Conservation (phyloP, 139 green algal genomes). For the Coelastrella sp. region DNA sequence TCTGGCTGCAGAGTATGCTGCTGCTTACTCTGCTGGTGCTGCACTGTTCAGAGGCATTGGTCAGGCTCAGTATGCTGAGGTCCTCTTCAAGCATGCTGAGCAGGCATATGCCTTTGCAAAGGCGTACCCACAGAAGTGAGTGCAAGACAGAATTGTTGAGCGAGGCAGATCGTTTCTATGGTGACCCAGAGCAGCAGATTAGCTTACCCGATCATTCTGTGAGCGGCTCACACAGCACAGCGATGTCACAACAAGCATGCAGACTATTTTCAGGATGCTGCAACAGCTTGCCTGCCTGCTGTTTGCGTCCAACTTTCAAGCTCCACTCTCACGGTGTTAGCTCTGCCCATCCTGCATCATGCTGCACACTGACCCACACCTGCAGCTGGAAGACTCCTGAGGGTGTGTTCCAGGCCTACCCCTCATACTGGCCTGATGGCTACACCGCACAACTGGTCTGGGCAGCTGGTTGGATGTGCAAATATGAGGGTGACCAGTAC, state of each 20-base stretch:
- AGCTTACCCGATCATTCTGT: neutral
- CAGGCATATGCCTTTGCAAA: slow-evolving; percentile 59
- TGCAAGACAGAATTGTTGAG: neutral
- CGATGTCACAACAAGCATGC: neutral
- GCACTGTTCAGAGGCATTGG: slow-evolving; percentile 47
- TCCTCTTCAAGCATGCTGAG: slow-evolving; percentile 43
- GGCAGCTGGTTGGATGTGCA: slow-evolving; percentile 47
- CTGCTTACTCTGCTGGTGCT: slow-evolving; percentile 51
- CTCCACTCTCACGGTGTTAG: no score
- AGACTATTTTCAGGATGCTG: neutral
- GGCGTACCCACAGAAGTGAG: slow-evolving; percentile 50
- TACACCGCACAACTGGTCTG: slow-evolving; percentile 29
- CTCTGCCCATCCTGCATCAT: neutral
- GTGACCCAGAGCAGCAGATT: neutral
- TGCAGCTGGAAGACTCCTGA: neutral
- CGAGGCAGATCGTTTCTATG: neutral
- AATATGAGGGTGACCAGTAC: neutral
- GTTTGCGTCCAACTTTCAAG: no score
- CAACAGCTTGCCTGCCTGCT: neutral
- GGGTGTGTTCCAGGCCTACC: slow-evolving; percentile 41
- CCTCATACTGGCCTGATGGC: slow-evolving; percentile 39
- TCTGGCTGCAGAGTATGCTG: slow-evolving; percentile 52
- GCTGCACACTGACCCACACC: neutral
- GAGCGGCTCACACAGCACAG: neutral
- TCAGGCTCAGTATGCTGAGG: slow-evolving; percentile 52